Evolutionary conservation across 139 green algal genomes (phyloP).

Genomic region (Picochlorum sp.): DNA sequence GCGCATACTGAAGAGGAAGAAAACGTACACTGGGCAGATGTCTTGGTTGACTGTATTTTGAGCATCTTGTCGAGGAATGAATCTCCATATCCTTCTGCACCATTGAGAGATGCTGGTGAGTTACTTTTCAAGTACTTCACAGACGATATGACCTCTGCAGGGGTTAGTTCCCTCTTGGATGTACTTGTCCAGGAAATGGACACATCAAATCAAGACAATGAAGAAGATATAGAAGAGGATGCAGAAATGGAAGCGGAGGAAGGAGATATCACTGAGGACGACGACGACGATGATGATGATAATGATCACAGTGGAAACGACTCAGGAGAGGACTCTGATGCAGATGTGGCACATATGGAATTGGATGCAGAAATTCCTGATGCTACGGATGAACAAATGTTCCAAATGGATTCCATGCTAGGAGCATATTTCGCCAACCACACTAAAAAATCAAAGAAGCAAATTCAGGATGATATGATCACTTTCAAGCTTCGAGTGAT

Average conservation of each 20-base stretch:
- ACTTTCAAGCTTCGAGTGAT: constrained; percentile 60
- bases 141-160: constrained; percentile 32
- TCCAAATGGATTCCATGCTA: constrained; percentile 62
- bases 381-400: constrained; percentile 59
- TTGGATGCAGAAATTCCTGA: constrained; percentile 14
- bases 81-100: constrained; percentile 41
- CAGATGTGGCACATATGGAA: neutral
- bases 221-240: constrained; percentile 24
- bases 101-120: constrained; percentile 61
- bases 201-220: neutral
- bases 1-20: constrained; percentile 9
- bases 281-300: constrained; percentile 25
- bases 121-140: constrained; percentile 41
- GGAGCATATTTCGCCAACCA: constrained; percentile 38
- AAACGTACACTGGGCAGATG: constrained; percentile 51
- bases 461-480: constrained; percentile 39
- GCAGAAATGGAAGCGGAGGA: constrained; percentile 18
- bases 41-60: constrained; percentile 68
- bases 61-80: constrained; percentile 44
- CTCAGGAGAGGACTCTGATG: constrained; percentile 22
- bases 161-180: constrained; percentile 51
- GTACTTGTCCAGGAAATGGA: constrained; percentile 33
- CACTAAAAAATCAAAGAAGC: constrained; percentile 25
- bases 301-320: constrained; percentile 11
- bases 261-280: constrained; percentile 23